Evolutionary conservation across 345 rosid genomes (phyloP).

Genomic region (Brassica juncea): DNA sequence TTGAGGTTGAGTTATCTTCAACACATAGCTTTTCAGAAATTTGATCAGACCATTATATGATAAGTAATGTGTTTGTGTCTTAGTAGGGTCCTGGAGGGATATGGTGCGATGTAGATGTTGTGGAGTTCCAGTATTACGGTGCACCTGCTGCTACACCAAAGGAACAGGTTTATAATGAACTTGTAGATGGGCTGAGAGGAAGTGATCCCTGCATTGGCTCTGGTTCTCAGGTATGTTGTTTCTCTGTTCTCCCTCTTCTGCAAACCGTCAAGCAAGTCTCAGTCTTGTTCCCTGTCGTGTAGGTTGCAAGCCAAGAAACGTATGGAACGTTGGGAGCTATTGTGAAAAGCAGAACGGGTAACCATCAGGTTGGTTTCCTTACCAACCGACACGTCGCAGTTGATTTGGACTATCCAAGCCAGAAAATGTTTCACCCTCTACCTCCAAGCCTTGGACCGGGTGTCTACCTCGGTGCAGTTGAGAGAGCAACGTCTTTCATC

Average conservation of each 20-base stretch:
- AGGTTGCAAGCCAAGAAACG: constrained; percentile 88
- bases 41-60: background rate
- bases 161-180: constrained; percentile 73
- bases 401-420: constrained; percentile 80
- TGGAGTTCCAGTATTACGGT: constrained; percentile 77
- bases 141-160: constrained; percentile 80
- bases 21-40: background rate
- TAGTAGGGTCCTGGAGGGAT: constrained; percentile 84
- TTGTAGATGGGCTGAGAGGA: constrained; percentile 78
- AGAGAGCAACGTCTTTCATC: constrained; percentile 84
- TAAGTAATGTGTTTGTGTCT: background rate
- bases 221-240: constrained; percentile 62
- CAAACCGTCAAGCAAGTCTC: background rate
- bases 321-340: constrained; percentile 87
- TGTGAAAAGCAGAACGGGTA: constrained; percentile 79
- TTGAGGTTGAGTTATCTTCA: background rate
- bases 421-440: constrained; percentile 90
- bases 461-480: constrained; percentile 80
- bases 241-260: background rate
- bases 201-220: constrained; percentile 63
- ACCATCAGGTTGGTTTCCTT: constrained; percentile 67
- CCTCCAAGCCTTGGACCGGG: constrained; percentile 89
- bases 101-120: constrained; percentile 91
- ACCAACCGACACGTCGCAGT: constrained; percentile 86
- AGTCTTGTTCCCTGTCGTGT: background rate